phyloP scores from a whole-genome alignment of 148 eudicot genomes.

The Arctostaphylos glauca region DNA sequence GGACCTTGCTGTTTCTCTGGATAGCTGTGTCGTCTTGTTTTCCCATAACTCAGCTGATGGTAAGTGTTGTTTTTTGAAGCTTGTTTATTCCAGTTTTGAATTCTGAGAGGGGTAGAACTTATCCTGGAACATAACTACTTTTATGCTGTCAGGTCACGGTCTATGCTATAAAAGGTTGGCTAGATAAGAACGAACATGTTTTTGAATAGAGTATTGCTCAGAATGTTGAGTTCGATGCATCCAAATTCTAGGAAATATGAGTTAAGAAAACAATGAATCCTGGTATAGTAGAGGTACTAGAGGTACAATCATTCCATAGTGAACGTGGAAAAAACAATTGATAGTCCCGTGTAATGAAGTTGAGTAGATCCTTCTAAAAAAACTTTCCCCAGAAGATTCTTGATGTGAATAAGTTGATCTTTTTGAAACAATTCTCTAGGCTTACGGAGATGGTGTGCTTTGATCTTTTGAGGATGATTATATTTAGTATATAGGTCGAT shows the following conservation, averaged over 20 bases:
- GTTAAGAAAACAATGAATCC: not conserved
- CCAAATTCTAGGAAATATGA: not conserved
- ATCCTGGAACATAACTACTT: not conserved
- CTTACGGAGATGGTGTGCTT: not conserved
- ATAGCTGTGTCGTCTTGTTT: constrained; percentile 49
- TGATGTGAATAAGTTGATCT: not conserved
- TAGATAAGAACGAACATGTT: not conserved
- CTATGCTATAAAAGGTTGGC: not conserved
- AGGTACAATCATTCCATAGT: not conserved
- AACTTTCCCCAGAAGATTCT: not conserved
- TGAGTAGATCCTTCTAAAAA: not conserved
- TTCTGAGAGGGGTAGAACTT: not conserved
- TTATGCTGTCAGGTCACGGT: not conserved
- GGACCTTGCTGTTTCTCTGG: constrained; percentile 62
- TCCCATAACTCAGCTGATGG: constrained; percentile 42
- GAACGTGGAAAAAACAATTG: not conserved
- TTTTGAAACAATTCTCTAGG: not conserved
- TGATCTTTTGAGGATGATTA: not conserved
- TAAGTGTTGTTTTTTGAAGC: constrained; percentile 17
- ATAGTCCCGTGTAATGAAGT: not conserved
- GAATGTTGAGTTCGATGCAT: not conserved
- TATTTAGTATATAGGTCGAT: not conserved
- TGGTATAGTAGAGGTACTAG: not conserved
- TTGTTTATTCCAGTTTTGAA: not conserved
- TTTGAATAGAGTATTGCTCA: not conserved